phyloP scores from a whole-genome alignment of 2,329 filamentous ascomycete species.

The Aureobasidium pullulans region DNA sequence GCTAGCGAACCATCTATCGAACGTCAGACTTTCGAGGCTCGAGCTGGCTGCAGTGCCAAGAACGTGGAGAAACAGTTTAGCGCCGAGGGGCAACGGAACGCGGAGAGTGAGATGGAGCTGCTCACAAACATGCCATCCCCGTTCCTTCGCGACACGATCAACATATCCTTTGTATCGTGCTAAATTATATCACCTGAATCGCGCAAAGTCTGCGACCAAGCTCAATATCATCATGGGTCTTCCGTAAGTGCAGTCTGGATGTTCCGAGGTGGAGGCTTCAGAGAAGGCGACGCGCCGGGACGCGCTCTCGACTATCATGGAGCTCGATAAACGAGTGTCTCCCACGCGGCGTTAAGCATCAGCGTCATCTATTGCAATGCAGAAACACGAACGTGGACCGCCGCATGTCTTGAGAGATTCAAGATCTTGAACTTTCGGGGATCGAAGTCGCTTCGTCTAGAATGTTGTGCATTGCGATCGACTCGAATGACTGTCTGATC shows the following conservation, averaged over 20 bases:
- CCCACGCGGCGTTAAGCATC: background rate
- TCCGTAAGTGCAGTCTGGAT: conserved; percentile 12
- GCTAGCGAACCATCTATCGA: background rate
- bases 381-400: background rate
- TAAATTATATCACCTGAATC: background rate
- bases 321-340: background rate
- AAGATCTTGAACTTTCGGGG: background rate
- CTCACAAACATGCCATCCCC: background rate
- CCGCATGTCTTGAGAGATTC: background rate
- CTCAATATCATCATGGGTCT: conserved; percentile 13
- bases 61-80: background rate
- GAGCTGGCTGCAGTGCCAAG: background rate
- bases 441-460: background rate
- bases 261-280: background rate
- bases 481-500: background rate
- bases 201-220: background rate
- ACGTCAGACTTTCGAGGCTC: background rate
- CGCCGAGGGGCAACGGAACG: background rate
- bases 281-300: background rate
- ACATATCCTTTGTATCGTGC: background rate
- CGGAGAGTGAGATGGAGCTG: conserved; percentile 7
- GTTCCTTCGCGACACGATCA: background rate
- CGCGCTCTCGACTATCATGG: background rate
- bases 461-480: background rate
- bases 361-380: background rate